phyloP scores from a whole-genome alignment of 306 rosid species.

The Pyrus pyrifolia region DNA sequence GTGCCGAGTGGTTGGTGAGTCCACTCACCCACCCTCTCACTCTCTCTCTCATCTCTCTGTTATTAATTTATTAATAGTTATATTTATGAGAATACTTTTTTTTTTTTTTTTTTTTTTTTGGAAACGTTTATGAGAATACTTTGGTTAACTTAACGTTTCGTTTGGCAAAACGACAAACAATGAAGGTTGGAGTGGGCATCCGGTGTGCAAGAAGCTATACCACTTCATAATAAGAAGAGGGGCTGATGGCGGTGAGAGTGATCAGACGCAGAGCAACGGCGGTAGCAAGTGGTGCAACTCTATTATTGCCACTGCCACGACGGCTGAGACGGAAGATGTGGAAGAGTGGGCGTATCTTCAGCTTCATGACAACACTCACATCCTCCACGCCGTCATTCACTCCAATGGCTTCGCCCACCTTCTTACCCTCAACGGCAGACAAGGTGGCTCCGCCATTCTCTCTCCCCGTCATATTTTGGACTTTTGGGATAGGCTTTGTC shows the following conservation, averaged over 20 bases:
- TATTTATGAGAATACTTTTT: neutral
- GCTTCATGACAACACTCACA: slow-evolving; percentile 51
- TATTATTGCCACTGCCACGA: neutral
- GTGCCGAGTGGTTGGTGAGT: slow-evolving; percentile 35
- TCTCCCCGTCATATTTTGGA: slow-evolving; percentile 50
- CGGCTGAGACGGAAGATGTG: slow-evolving; percentile 20
- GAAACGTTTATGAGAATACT: too few relatives aligned
- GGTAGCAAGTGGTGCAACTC: slow-evolving; percentile 4
- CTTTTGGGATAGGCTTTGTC: slow-evolving; percentile 65
- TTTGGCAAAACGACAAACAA: neutral
- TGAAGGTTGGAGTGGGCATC: slow-evolving; percentile 35
- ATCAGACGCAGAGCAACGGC: neutral
- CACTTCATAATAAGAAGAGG: slow-evolving; percentile 24
- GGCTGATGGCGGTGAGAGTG: neutral
- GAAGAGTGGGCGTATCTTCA: slow-evolving; percentile 56
- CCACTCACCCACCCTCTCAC: neutral
- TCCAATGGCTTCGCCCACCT: slow-evolving; percentile 68
- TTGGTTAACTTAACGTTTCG: neutral
- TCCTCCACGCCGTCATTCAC: slow-evolving; percentile 62
- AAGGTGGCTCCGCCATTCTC: slow-evolving; percentile 59
- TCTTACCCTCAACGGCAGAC: slow-evolving; percentile 55
- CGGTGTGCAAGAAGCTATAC: slow-evolving; percentile 28
- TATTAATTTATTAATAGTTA: too few relatives aligned
- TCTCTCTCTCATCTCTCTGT: neutral
- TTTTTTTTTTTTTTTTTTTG: too few relatives aligned